Evolutionary conservation across 2,329 filamentous ascomycete genomes (phyloP).

Genomic region (Exophiala oligosperma): DNA sequence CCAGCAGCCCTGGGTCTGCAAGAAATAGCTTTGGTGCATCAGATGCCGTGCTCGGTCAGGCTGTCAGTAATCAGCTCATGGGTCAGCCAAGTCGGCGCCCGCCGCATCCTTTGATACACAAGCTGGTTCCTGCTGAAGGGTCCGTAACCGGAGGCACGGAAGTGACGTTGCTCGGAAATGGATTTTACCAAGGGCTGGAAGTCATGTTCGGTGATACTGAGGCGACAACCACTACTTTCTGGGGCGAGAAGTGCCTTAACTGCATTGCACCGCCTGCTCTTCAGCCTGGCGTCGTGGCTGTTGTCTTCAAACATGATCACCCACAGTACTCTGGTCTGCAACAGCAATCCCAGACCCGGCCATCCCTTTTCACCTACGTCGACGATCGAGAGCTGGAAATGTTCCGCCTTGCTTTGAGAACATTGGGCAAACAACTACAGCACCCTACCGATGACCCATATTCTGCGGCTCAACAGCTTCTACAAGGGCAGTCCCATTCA

Average conservation of each 20-base stretch:
- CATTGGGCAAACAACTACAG: constrained; percentile 48
- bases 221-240: constrained; percentile 74
- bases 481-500: constrained; percentile 26
- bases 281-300: constrained; percentile 66
- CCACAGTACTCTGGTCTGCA: constrained; percentile 50
- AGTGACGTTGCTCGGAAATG: constrained; percentile 78
- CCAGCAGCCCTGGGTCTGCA: constrained; percentile 65
- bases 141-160: constrained; percentile 82
- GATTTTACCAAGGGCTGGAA: constrained; percentile 76
- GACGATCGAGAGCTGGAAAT: constrained; percentile 50
- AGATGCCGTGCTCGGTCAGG: constrained; percentile 34
- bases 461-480: constrained; percentile 48
- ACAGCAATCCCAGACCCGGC: constrained; percentile 44
- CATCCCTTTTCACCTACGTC: constrained; percentile 67
- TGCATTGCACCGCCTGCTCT: constrained; percentile 73
- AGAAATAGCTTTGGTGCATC: constrained; percentile 45
- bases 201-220: constrained; percentile 78
- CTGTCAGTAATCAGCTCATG: constrained; percentile 31
- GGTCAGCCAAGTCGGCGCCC: constrained; percentile 50
- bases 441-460: constrained; percentile 52
- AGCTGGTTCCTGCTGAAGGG: constrained; percentile 79
- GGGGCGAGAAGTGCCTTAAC: constrained; percentile 77
- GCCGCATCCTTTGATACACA: constrained; percentile 68
- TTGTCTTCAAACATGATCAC: constrained; percentile 64
- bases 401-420: constrained; percentile 46